Base-by-base conservation (phyloP, 257 asterid genomes). In the Capsicum baccatum region DNA sequence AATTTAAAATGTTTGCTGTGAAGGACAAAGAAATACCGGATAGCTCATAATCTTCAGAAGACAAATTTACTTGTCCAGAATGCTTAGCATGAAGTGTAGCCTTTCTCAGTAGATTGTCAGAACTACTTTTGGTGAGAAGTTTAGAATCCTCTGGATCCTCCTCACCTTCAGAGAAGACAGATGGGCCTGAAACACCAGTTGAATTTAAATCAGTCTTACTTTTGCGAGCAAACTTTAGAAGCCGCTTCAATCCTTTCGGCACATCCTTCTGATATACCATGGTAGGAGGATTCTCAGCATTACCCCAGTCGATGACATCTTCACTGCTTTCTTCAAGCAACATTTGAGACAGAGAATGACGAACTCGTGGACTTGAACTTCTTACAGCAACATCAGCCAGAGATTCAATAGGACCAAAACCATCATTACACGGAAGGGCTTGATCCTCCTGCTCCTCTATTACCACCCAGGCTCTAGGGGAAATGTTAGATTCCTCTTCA, bases 321-420 rank as follows among this genome's bases (percentile, higher is more conserved):
- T 95, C 99, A 79, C 92, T 91, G 89, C 89, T 93, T 92, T 97
- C 99, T 84, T 97, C 94, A 71, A 94, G 97, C 89, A 97, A 95
- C 99, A 97, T 97, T 87, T 97, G 99, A 56, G 99, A 97, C 54
- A 97, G 93, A 81, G 99, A 97, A 84, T 97, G 97, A 60, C 98
- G 99, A 81, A 94, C 93, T 63, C 99, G 94, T 81, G 99, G 94
- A 86, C 95, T 97, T 63, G 97, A 88, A 21, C 79, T 88, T 80
- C 85, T 90, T 76, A 83, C 90, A 37, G 94, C 87, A 73, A 89
- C 85, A 86, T 80, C 78, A 58, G 84, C 83, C 26, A 91, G 85
- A 76, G 95, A 90, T 82, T 84, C 89, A 56, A 83, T 88, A 85
- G 89, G 92, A 68, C 80, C 85, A 86, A 69, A 84, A 50, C 52